phyloP scores from a whole-genome alignment of 2,329 filamentous ascomycete species.

The Alternaria hordeiaustralica region DNA sequence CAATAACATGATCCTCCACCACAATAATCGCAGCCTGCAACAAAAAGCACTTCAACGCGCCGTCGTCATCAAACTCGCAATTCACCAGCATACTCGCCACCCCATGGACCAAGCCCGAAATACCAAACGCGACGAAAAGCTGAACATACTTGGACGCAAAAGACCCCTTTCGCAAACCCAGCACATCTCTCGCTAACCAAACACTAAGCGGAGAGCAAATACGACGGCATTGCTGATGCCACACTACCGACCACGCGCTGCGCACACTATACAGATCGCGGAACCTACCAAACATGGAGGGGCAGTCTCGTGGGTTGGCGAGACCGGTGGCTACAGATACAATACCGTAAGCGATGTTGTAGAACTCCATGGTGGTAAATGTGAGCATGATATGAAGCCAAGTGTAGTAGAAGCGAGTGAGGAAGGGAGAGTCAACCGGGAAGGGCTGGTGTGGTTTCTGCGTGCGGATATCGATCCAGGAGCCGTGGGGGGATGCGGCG shows the following conservation, averaged over 20 bases:
- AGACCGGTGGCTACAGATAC: conserved; percentile 24
- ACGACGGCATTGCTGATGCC: conserved; percentile 36
- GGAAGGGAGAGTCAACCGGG: conserved; percentile 10
- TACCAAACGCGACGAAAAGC: conserved; percentile 32
- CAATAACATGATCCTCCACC: conserved; percentile 40
- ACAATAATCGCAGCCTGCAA: conserved; percentile 34
- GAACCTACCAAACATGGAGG: conserved; percentile 30
- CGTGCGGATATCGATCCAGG: conserved; percentile 22
- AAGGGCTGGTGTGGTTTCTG: conserved; percentile 7
- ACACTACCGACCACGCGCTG: conserved; percentile 31
- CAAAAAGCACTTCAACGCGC: conserved; percentile 25
- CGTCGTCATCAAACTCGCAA: conserved; percentile 21
- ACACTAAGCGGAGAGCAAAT: conserved; percentile 25
- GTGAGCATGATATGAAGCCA: conserved; percentile 32
- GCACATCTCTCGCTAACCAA: conserved; percentile 24
- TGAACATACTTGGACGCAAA: conserved; percentile 41
- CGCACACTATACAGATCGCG: conserved; percentile 24
- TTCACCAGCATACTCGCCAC: conserved; percentile 23
- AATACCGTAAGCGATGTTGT: conserved; percentile 15
- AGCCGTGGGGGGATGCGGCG: conserved; percentile 30
- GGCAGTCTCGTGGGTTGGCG: conserved; percentile 34
- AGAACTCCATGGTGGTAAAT: conserved; percentile 23
- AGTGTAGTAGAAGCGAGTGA: conserved; percentile 16
- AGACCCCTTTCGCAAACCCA: conserved; percentile 30
- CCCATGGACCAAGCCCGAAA: conserved; percentile 27